phyloP scores from a whole-genome alignment of 2,329 filamentous ascomycete species.

The Diaporthe vexans region DNA sequence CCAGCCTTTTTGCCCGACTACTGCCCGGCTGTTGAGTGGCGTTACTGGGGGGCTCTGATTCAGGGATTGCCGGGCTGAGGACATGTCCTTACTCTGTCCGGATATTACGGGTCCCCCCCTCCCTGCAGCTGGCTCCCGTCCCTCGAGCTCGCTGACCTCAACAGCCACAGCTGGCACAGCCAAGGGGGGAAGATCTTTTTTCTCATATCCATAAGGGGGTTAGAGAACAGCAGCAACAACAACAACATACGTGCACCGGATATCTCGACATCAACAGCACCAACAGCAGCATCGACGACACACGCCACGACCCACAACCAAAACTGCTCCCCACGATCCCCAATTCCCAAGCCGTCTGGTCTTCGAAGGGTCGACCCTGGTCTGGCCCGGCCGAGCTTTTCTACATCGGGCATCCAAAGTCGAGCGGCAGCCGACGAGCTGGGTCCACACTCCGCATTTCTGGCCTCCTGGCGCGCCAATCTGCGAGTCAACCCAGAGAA shows the following conservation, averaged over 20 bases:
- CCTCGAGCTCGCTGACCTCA: slow-evolving; percentile 19
- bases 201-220: not conserved
- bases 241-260: not conserved
- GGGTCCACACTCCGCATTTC: slow-evolving; percentile 35
- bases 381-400: slow-evolving; percentile 32
- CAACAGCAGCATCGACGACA: slow-evolving; percentile 3
- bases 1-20: not conserved
- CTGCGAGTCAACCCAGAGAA: slow-evolving; percentile 35
- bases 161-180: slow-evolving; percentile 20
- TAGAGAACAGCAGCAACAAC: not conserved
- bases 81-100: slow-evolving; percentile 7
- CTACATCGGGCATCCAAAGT: slow-evolving; percentile 38
- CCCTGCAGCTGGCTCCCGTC: slow-evolving; percentile 9
- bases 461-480: slow-evolving; percentile 31
- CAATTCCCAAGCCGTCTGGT: slow-evolving; percentile 8
- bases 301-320: slow-evolving; percentile 10
- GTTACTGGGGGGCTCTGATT: slow-evolving; percentile 3
- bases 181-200: not conserved
- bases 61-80: slow-evolving; percentile 1
- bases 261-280: not conserved
- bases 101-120: slow-evolving; percentile 22
- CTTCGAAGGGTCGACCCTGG: slow-evolving; percentile 23
- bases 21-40: slow-evolving; percentile 9
- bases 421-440: slow-evolving; percentile 32
- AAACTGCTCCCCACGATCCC: slow-evolving; percentile 13